Percentiles rank a stretch among this genome's conserved stretches.
Conservation (phyloP, 768 basidiomycete species). For the Trichaptum fuscoviolaceum region DNA sequence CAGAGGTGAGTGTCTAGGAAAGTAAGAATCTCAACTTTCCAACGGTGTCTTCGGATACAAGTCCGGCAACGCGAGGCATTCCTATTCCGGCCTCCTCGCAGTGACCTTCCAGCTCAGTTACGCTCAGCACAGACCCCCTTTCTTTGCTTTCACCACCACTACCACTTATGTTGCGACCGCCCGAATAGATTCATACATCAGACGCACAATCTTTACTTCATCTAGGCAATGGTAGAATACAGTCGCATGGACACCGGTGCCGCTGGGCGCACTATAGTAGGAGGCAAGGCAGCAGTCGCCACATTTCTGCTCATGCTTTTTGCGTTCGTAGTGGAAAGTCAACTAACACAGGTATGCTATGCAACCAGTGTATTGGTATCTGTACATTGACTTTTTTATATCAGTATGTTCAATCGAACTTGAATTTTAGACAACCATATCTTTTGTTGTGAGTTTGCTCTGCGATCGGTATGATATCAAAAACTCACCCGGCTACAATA, state of each 20-base stretch:
- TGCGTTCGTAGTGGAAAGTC: conserved; percentile 73
- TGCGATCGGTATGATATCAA: conserved; percentile 1
- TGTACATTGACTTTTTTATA: background rate
- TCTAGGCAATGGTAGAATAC: background rate
- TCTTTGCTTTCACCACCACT: background rate
- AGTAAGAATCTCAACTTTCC: background rate
- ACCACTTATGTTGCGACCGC: background rate
- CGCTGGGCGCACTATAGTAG: conserved; percentile 20
- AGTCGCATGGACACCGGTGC: background rate
- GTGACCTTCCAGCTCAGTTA: background rate
- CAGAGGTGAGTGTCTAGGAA: conserved; percentile 7
- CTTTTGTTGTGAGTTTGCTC: conserved; percentile 66
- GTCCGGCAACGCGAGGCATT: background rate
- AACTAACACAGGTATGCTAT: conserved; percentile 62
- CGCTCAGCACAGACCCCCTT: background rate
- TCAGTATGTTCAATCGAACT: conserved; percentile 73
- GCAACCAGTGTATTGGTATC: background rate
- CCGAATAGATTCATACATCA: background rate
- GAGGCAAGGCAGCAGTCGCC: conserved; percentile 42
- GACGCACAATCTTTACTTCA: background rate
- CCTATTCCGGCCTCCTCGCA: background rate
- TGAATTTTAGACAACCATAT: conserved; percentile 82
- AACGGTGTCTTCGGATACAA: background rate
- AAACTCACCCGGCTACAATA: background rate
- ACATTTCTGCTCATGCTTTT: conserved; percentile 58